Conservation (phyloP, 805 yeast genomes). For the Naumovozyma castellii region DNA sequence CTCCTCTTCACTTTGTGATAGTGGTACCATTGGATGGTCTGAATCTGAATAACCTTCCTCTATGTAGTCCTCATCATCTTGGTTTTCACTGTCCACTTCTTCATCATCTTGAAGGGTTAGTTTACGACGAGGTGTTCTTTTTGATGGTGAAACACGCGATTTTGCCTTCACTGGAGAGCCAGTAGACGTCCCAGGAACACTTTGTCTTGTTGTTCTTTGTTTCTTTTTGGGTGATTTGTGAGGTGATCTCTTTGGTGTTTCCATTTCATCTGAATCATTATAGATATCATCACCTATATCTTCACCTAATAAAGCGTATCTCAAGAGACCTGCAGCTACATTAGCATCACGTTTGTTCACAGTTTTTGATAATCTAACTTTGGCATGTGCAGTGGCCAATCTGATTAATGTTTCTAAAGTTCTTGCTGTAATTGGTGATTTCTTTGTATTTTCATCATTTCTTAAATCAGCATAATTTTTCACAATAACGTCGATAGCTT, state of each 20-base stretch:
- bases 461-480: constrained; percentile 71
- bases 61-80: constrained; percentile 9
- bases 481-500: constrained; percentile 74
- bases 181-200: constrained; percentile 6
- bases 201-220: constrained; percentile 10
- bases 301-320: constrained; percentile 65
- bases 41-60: constrained; percentile 18
- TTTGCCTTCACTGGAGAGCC: constrained; percentile 14
- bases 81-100: constrained; percentile 4
- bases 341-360: constrained; percentile 72
- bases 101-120: constrained; percentile 20
- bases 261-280: constrained; percentile 18
- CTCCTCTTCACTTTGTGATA: constrained; percentile 26
- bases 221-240: constrained; percentile 30
- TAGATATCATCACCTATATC: constrained; percentile 22
- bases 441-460: constrained; percentile 69
- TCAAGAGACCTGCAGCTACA: constrained; percentile 74
- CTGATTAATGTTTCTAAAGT: constrained; percentile 93
- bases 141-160: constrained; percentile 3
- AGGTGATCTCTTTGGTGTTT: constrained; percentile 17
- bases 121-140: constrained; percentile 13
- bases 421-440: constrained; percentile 97
- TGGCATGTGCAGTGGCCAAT: constrained; percentile 92
- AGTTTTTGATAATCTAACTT: constrained; percentile 72
- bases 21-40: constrained; percentile 19